Base-by-base conservation (phyloP, 2,329 filamentous ascomycete genomes). In the Cercospora sesami region DNA sequence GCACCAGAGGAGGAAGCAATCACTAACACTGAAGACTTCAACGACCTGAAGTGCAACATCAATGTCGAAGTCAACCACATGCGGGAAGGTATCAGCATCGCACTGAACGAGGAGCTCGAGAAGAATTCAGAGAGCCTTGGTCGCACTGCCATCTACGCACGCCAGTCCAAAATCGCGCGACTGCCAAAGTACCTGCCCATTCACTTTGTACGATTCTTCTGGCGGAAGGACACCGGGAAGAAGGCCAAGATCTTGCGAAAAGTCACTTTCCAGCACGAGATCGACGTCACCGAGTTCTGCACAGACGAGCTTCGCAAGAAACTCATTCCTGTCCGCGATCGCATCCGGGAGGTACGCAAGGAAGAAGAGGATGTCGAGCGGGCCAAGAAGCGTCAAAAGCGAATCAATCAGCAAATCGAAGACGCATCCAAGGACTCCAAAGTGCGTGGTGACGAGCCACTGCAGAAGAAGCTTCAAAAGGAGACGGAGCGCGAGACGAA, bases 231-330 rank as follows among this genome's bases (percentile, higher is more conserved):
- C 73, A 93, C 92, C 3, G 91, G 96, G 80, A 98, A 98, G 84
- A 99, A 99, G 85, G 94, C 94, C 73, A 99, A 99, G 86, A 99
- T 99, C 75, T 94, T 99, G 92, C 92, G 94, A 78, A 99, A 98
- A 82, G 95, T 99, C 66, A 94, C 93, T 0, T 99, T 99, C 78
- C 94, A 94, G 6, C 89, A 92, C 61, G 95, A 99, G 80, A 84
- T 99, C 36, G 95, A 99, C 76, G 89, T 92, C 45, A 89, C 96
- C 23, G 95, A 99, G 78, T 97, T 97, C 81, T 99, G 95, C 80
- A 94, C 94, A 12, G 94, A 98, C 28, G 90, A 95, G 63, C 84
- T 99, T 70, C 91, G 89, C 79, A 90, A 90, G 77, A 87, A 91
- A 73, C 85, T 99, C 55, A 84, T 97, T 58, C 96, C 95, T 1